A percentile compares a stretch with the other conserved stretches of the same genome.
Conservation (phyloP, 1,284 basidiomycete genomes). For the Cystobasidiaceae sp. region DNA sequence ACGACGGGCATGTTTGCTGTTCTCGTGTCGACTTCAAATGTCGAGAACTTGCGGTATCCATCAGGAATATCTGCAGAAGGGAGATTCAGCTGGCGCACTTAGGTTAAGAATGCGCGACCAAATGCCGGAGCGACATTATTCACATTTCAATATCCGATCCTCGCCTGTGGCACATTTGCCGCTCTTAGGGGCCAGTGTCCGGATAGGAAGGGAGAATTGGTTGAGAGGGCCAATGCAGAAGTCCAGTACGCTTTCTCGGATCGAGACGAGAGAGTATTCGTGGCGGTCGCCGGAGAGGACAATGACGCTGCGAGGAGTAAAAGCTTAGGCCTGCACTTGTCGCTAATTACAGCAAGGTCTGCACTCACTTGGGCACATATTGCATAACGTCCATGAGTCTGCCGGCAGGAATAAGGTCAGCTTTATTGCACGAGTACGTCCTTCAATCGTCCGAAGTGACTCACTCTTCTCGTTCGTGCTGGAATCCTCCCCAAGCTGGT, state of each 20-base stretch:
- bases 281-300: slow-evolving; percentile 57
- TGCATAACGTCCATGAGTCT: slow-evolving; percentile 57
- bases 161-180: slow-evolving; percentile 51
- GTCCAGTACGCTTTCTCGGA: slow-evolving; percentile 55
- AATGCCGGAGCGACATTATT: too few species aligned
- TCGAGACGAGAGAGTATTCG: slow-evolving; percentile 62
- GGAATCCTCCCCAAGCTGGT: slow-evolving; percentile 65
- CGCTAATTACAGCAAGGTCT: too few species aligned
- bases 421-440: too few species aligned
- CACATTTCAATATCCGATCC: slow-evolving; percentile 61
- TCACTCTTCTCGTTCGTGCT: slow-evolving; percentile 54
- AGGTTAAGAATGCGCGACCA: too few species aligned
- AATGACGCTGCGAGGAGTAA: slow-evolving; percentile 39
- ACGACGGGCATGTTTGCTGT: slow-evolving; percentile 56
- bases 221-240: slow-evolving; percentile 63
- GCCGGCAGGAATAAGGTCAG: slow-evolving; percentile 35
- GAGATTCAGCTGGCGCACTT: too few species aligned
- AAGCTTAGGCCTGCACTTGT: too few species aligned
- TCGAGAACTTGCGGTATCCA: slow-evolving; percentile 52
- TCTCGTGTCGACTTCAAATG: slow-evolving; percentile 68
- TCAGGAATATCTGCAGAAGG: slow-evolving; percentile 41
- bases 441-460: slow-evolving; percentile 30
- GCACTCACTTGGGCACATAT: slow-evolving; percentile 68
- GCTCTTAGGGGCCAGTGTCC: slow-evolving; percentile 47
- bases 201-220: slow-evolving; percentile 59